Base-by-base conservation (phyloP, 2,329 filamentous ascomycete species). In the Fonsecaea monophora region DNA sequence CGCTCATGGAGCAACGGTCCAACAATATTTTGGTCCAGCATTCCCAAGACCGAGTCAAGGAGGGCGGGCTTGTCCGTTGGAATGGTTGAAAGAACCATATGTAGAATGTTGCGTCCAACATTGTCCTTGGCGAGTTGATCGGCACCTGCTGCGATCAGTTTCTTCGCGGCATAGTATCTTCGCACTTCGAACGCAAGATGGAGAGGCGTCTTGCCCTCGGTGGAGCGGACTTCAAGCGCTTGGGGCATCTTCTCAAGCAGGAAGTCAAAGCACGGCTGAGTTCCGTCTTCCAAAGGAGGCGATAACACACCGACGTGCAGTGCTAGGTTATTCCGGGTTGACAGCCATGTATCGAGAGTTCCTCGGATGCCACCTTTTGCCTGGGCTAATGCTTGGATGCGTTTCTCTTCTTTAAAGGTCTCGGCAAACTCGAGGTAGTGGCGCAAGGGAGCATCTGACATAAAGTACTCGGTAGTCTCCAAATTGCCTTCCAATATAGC, bases 391-490 rank as follows among this genome's bases (percentile, higher is more conserved):
- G 86, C 85, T 72, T 87, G 85, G 56, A 94, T 77, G 45, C 86
- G 82, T 60, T 83, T 78, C 68, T 94, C 89, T 30, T 87, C 82
- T 67, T 82, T 82, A 62, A 90, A 85, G 1, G 81, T 76, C 70
- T 87, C 85, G 0, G 88, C 83, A 74, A 93, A 95, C 54, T 92
- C 86, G 32, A 83, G 77, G 73, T 95, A 95, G 62, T 86, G 82
- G 34, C 87, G 83, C 71, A 86, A 78, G 0, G 92, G 91, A 0
- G 86, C 85, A 68, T 92, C 90, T 65, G 90, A 88, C 63, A 92
- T 77, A 75, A 94, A 92, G 87, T 91, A 96, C 74, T 95, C 88
- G 0, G 92, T 86, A 18, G 85, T 84, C 45, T 89, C 85, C n/a
- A 94, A 75, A 21, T 82, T 89, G 2, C 87, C 78, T n/a, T 70